These are phyloP conservation scores for Teunomyces panamensis DNA, from an alignment of 805 yeast genomes.

Conservation along the genomic window DNA sequence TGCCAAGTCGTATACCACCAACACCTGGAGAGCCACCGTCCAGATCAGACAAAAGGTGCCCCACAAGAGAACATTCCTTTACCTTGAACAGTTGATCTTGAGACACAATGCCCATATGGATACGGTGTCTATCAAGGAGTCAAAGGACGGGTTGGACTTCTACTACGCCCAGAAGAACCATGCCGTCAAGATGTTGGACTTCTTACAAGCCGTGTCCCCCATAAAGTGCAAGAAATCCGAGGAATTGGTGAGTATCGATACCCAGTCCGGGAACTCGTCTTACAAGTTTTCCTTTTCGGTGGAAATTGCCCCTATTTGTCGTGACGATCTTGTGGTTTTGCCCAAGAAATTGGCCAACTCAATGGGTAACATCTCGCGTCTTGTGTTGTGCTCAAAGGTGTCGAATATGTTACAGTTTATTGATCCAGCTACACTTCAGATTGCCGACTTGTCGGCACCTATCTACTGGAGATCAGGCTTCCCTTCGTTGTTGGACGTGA, in stretches of 20 bases:
- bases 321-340: conserved; percentile 90
- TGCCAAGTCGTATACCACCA: conserved; percentile 93
- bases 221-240: conserved; percentile 78
- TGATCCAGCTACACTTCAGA: conserved; percentile 79
- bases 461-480: conserved; percentile 85
- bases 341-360: conserved; percentile 85
- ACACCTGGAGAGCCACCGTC: conserved; percentile 97
- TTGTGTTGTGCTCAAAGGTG: conserved; percentile 81
- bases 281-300: conserved; percentile 91
- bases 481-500: conserved; percentile 67
- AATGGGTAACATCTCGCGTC: conserved; percentile 76
- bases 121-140: conserved; percentile 88
- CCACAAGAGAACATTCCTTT: conserved; percentile 94
- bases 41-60: conserved; percentile 97
- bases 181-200: conserved; percentile 92
- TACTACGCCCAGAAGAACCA: conserved; percentile 85
- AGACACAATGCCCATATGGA: conserved; percentile 91
- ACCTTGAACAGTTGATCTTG: conserved; percentile 90
- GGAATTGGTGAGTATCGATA: conserved; percentile 88
- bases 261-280: conserved; percentile 81
- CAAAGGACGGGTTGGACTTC: conserved; percentile 93
- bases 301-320: conserved; percentile 94
- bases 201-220: conserved; percentile 82
- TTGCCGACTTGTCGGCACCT: conserved; percentile 66
- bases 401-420: conserved; percentile 82